Base-by-base conservation (phyloP, 2,329 filamentous ascomycete species). In the Lecanicillium sp. region DNA sequence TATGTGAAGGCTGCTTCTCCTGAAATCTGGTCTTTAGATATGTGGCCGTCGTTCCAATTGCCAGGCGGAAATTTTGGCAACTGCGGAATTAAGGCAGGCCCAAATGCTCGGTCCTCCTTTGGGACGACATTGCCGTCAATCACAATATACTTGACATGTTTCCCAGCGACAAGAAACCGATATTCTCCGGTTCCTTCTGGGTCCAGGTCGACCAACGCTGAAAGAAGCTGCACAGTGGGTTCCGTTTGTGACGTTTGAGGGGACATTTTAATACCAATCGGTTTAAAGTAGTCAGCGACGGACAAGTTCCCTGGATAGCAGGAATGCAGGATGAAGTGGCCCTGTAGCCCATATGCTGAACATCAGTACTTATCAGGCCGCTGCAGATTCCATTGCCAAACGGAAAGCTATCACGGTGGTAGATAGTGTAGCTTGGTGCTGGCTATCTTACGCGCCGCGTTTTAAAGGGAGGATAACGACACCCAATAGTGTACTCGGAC, bases 41-140 rank as follows among this genome's bases (percentile, higher is more conserved):
- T 37, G 33, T 50, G 44, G 25, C 49, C 47, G 7, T 40, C 41
- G 31, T 54, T 54, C 48, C 48, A 55, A 39, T 51, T 36, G 33
- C 53, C 49, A 17, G 44, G 14, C 30, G 53, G 54, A 43, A 54
- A 55, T 37, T 46, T 36, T 15, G 51, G 53, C 17, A 54, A 48
- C 36, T 49, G 33, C 38, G 40, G 27, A 27, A 56, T 45, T 11
- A 56, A 41, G 29, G 52, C 43, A 27, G 49, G 50, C 39, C 49
- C 49, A 27, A 54, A 56, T 19, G 46, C 49, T 25, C 51, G 49
- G 44, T 54, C 46, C 14, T 53, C 45, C 31, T 49, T 45, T 28
- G 44, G 40, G 44, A 58, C 53, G 13, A 45, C 45, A 19, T 49
- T 47, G 31, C 50, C 49, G 4, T 42, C 51, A 22, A 46, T 51